phyloP scores from a whole-genome alignment of 441 rosid genomes.

The Croton laevigatus region DNA sequence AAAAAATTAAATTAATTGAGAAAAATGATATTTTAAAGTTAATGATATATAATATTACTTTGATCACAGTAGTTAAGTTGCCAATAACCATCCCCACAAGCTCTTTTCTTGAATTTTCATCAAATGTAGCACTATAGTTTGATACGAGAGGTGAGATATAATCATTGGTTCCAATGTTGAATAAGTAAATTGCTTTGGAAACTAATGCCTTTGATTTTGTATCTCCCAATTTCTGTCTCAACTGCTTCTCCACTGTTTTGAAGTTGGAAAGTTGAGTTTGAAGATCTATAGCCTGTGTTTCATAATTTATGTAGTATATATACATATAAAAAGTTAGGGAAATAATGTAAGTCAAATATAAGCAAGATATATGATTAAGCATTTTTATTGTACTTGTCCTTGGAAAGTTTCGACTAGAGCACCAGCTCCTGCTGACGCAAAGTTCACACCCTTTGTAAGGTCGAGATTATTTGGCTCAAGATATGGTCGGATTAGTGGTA shows the following conservation, averaged over 20 bases:
- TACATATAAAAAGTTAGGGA: too few species aligned
- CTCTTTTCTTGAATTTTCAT: constrained; percentile 3
- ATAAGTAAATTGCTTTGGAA: constrained; percentile 38
- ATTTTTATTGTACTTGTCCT: constrained; percentile 35
- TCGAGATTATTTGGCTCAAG: constrained; percentile 33
- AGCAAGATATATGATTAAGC: too few species aligned
- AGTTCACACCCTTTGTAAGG: constrained; percentile 35
- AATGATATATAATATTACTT: constrained; percentile 27
- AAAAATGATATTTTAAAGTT: neutral
- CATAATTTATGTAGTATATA: too few species aligned
- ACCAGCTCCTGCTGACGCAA: constrained; percentile 56
- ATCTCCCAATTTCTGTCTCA: constrained; percentile 35
- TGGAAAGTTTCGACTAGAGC: constrained; percentile 39
- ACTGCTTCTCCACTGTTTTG: constrained; percentile 30
- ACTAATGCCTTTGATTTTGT: constrained; percentile 24
- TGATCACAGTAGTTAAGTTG: constrained; percentile 30
- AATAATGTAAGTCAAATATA: neutral
- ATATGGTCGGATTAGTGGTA: constrained; percentile 40
- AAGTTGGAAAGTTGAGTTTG: constrained; percentile 37
- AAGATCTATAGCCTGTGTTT: constrained; percentile 33
- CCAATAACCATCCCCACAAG: constrained; percentile 39
- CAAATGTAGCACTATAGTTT: neutral
- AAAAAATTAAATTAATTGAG: neutral
- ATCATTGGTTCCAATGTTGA: constrained; percentile 45
- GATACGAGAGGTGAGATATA: constrained; percentile 14